phyloP scores from a whole-genome alignment of 352 stramenopile species.

The Pythium insidiosum region DNA sequence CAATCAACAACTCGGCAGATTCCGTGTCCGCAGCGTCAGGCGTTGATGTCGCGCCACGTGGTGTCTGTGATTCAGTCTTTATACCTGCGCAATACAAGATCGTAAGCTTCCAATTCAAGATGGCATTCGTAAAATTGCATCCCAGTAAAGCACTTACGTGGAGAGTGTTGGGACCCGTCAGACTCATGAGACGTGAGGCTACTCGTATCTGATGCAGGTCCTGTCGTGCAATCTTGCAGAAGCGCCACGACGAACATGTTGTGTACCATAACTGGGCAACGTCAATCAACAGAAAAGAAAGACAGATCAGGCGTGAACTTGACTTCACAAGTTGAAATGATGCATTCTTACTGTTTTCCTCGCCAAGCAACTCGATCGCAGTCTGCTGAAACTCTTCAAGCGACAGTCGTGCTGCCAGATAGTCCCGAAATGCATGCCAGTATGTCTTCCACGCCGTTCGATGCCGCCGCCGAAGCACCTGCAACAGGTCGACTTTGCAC shows the following conservation, averaged over 20 bases:
- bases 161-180: constrained; percentile 1
- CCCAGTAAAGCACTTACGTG: constrained; percentile 1
- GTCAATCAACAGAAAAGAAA: not conserved
- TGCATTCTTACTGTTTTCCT: constrained; percentile 31
- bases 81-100: not conserved
- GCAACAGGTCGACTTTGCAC: constrained; percentile 62
- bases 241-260: constrained; percentile 54
- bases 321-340: not conserved
- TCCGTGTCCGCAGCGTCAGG: constrained; percentile 26
- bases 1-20: constrained; percentile 49
- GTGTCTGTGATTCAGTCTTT: not conserved
- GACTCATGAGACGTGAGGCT: constrained; percentile 5
- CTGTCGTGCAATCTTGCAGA: constrained; percentile 21
- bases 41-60: not conserved
- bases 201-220: constrained; percentile 3
- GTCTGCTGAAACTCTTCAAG: constrained; percentile 48
- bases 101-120: not conserved
- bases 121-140: not conserved
- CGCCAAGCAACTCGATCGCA: constrained; percentile 30
- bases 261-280: constrained; percentile 42
- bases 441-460: constrained; percentile 46
- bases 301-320: not conserved
- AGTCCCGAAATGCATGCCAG: constrained; percentile 52
- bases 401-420: constrained; percentile 37
- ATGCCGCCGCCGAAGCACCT: constrained; percentile 38